phyloP scores from a whole-genome alignment of 257 asterid species.

The Nicotiana otophora region DNA sequence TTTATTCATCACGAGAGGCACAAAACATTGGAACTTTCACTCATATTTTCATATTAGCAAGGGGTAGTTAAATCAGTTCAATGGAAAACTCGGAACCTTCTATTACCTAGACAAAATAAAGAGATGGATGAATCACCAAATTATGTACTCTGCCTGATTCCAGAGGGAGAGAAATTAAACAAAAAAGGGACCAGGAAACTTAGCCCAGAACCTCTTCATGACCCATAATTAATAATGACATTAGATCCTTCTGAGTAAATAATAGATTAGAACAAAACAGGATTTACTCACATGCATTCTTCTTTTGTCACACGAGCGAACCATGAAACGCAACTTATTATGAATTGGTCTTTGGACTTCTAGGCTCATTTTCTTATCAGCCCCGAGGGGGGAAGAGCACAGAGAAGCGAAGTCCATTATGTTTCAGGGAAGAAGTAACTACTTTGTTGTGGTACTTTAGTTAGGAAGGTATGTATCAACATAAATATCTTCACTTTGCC shows the following conservation, averaged over 20 bases:
- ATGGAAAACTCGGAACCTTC: neutral
- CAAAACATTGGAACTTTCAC: neutral
- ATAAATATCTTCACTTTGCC: conserved; percentile 1
- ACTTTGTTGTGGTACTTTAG: neutral
- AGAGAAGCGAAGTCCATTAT: conserved; percentile 1
- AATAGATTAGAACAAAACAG: neutral
- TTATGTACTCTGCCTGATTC: neutral
- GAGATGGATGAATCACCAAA: neutral
- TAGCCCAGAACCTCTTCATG: neutral
- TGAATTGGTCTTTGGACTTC: neutral
- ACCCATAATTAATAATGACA: neutral
- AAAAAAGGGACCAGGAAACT: neutral
- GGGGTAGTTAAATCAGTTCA: neutral
- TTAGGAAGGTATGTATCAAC: neutral
- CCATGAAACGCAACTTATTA: neutral
- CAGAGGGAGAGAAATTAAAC: neutral
- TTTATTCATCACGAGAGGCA: neutral
- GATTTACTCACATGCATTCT: neutral
- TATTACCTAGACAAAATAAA: neutral
- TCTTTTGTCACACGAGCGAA: neutral
- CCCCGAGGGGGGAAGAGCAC: neutral
- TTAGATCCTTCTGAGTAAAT: neutral
- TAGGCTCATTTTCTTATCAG: conserved; percentile 3
- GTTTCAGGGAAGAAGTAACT: conserved; percentile 7
- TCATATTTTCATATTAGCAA: neutral